Evolutionary conservation across 2,329 filamentous ascomycete genomes (phyloP).

Genomic region (Colletotrichum camelliae): DNA sequence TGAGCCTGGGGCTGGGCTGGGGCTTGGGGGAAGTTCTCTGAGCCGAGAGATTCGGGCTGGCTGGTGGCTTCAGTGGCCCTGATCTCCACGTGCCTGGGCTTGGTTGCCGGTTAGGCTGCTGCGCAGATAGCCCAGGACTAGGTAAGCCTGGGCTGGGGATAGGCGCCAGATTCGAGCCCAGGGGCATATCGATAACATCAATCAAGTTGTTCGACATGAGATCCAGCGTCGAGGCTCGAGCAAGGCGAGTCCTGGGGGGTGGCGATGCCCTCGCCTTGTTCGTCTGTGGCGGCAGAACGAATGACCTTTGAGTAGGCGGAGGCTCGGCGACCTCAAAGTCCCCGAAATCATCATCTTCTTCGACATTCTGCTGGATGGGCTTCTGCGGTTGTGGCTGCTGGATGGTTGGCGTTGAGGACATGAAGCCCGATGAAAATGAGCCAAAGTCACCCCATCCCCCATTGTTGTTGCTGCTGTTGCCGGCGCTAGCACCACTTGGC

Average conservation of each 20-base stretch:
- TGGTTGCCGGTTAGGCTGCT: not conserved
- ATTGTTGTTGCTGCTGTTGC: not conserved
- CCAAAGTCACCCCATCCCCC: slow-evolving; percentile 27
- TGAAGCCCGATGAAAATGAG: slow-evolving; percentile 13
- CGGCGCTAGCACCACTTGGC: slow-evolving; percentile 6
- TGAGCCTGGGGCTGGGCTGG: slow-evolving; percentile 27
- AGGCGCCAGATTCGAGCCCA: not conserved
- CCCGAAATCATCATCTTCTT: slow-evolving; percentile 70
- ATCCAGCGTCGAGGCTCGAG: slow-evolving; percentile 58
- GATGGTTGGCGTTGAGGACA: slow-evolving; percentile 6
- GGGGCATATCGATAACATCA: slow-evolving; percentile 33
- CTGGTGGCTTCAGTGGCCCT: not conserved
- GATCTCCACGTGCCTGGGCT: not conserved
- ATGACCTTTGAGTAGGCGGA: slow-evolving; percentile 20
- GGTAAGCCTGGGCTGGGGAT: slow-evolving; percentile 12
- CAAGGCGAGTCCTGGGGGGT: slow-evolving; percentile 33
- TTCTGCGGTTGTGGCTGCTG: slow-evolving; percentile 22
- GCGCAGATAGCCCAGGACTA: not conserved
- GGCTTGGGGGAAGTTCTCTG: slow-evolving; percentile 12
- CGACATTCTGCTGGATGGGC: slow-evolving; percentile 32
- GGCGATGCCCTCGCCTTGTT: slow-evolving; percentile 21
- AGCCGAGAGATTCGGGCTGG: not conserved
- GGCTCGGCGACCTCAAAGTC: slow-evolving; percentile 67
- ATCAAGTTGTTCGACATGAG: slow-evolving; percentile 59
- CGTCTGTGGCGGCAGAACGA: slow-evolving; percentile 12